Evolutionary conservation across 1,139 yeast genomes (phyloP), one percentile per base, ranked within the genome.

Genomic region (Meyerozyma athensensis): DNA sequence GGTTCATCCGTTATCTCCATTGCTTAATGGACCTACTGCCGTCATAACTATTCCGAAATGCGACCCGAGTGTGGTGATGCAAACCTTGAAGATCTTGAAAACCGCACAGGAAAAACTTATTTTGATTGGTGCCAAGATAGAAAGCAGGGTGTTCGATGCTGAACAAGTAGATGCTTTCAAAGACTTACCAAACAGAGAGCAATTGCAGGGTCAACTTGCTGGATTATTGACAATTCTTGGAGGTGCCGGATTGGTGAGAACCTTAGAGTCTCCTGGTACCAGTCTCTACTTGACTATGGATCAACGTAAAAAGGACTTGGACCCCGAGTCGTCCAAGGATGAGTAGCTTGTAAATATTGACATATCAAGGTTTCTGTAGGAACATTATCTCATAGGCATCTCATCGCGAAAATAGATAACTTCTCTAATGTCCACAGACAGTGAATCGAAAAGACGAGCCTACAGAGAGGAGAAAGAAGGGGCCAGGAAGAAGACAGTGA

Each of bases 161-260:
- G 64, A 63, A 2, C 72, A 79, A 38, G 64, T 92, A 38, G 67
- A 77, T 39, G 51, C 65, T 42, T 86, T 86, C 66, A 85, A 86
- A 65, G 76, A 74, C 26, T 72, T 90, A 53, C 95, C 96, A 31
- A 63, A 80, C 4, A 69, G 81, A 56, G 79, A 76, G 34, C 80
- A 81, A 49, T 68, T 90, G 49, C 92, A 86, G 45, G 78, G 85
- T 14, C 87, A 89, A 68, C 74, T 92, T 50, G 82, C 86, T 18
- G 96, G 96, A n/a, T 71, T 87, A 43, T 77, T 90, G 57, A 81
- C 90, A 12, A 65, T 84, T 40, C 72, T 86, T 45, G 86, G 96
- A 43, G 97, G 97, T 53, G 94, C 89, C 33, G 95, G 95, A 3
- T 72, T 90, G 57, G 95, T 86, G 5, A 77, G 77, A 61, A 86